phyloP scores from a whole-genome alignment of 2,329 filamentous ascomycete species.

The Fusarium continuum region DNA sequence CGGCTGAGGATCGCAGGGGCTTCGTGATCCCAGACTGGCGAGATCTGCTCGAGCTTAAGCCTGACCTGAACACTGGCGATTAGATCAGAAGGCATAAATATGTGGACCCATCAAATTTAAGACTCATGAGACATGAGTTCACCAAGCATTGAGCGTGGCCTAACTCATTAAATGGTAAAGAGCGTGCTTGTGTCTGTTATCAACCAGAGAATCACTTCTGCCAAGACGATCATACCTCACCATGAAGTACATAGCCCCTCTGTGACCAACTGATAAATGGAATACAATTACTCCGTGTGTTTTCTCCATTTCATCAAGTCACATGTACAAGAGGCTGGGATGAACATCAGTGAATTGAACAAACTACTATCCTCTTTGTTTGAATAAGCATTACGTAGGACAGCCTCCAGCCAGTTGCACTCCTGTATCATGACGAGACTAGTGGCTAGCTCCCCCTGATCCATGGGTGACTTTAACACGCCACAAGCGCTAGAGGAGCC shows the following conservation, averaged over 20 bases:
- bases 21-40: constrained; percentile 62
- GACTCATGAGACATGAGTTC: too few species aligned
- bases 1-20: constrained; percentile 50
- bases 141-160: too few species aligned
- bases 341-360: not conserved
- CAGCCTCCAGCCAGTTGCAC: not conserved
- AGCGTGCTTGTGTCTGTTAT: not conserved
- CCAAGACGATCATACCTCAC: constrained; percentile 21
- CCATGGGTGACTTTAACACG: constrained; percentile 30
- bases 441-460: not conserved
- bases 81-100: not conserved
- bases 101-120: too few species aligned
- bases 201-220: not conserved
- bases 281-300: too few species aligned
- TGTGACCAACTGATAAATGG: too few species aligned
- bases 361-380: not conserved
- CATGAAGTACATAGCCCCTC: constrained; percentile 2
- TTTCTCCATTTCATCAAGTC: not conserved
- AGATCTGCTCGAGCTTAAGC: constrained; percentile 31
- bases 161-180: not conserved
- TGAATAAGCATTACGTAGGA: not conserved
- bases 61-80: constrained; percentile 20
- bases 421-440: not conserved
- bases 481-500: constrained; percentile 39
- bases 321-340: not conserved